Evolutionary conservation across 2,329 filamentous ascomycete species (phyloP).

Genomic region (Trichoderma koningiopsis): DNA sequence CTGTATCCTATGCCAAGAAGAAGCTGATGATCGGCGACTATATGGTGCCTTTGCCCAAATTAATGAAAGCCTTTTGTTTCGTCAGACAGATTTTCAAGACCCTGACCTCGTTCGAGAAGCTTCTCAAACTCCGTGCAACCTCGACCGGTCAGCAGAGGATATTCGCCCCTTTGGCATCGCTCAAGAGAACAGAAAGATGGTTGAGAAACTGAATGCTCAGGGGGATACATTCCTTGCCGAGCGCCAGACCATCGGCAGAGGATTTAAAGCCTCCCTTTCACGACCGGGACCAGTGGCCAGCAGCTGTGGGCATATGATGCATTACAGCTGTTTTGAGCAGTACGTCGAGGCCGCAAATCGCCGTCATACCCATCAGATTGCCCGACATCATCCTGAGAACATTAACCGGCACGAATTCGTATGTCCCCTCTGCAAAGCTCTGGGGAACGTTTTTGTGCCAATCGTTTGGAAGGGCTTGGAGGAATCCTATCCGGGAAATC

Average conservation of each 20-base stretch:
- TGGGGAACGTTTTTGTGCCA: slow-evolving; percentile 92
- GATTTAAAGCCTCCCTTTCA: slow-evolving; percentile 72
- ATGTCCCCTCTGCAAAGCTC: slow-evolving; percentile 92
- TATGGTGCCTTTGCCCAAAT: slow-evolving; percentile 94
- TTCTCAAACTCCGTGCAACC: slow-evolving; percentile 72
- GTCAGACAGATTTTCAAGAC: slow-evolving; percentile 83
- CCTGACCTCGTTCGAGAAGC: slow-evolving; percentile 83
- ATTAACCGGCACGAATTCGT: slow-evolving; percentile 84
- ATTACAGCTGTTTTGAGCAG: slow-evolving; percentile 90
- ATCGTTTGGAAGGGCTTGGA: slow-evolving; percentile 94
- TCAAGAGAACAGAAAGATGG: slow-evolving; percentile 76
- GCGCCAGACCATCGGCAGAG: slow-evolving; percentile 82
- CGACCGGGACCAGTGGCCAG: slow-evolving; percentile 79
- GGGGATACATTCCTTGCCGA: slow-evolving; percentile 73
- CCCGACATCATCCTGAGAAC: slow-evolving; percentile 87
- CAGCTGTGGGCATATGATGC: slow-evolving; percentile 98
- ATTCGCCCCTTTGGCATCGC: slow-evolving; percentile 90
- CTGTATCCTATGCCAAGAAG: slow-evolving; percentile 95
- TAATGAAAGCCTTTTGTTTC: slow-evolving; percentile 80
- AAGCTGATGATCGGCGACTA: slow-evolving; percentile 82
- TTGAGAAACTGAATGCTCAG: slow-evolving; percentile 73
- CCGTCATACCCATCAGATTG: slow-evolving; percentile 89
- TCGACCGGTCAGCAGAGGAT: slow-evolving; percentile 82
- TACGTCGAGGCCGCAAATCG: slow-evolving; percentile 84
- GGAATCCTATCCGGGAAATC: slow-evolving; percentile 75